phyloP scores from a whole-genome alignment of 2,329 filamentous ascomycete genomes.

The Pestalotiopsis sp. region DNA sequence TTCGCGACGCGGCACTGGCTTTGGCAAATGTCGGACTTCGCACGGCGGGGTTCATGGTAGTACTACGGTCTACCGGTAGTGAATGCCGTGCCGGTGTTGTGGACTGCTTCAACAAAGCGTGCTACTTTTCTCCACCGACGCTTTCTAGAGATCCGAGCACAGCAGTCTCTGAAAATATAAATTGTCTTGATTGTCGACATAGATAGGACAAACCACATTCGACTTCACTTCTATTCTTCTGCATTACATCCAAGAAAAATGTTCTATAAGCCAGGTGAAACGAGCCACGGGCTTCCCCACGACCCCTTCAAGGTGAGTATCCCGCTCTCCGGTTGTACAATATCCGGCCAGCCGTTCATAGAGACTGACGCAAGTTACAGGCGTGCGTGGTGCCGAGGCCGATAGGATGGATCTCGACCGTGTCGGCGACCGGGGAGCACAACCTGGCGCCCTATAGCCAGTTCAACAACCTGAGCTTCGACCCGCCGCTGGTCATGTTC shows the following conservation, averaged over 20 bases:
- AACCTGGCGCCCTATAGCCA: slow-evolving; percentile 65
- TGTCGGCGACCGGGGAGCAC: slow-evolving; percentile 45
- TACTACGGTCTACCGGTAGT: not conserved
- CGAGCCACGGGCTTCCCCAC: slow-evolving; percentile 11
- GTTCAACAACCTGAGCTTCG: slow-evolving; percentile 66
- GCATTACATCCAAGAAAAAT: not conserved
- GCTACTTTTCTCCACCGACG: not conserved
- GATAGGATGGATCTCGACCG: slow-evolving; percentile 65
- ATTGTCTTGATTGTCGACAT: not conserved
- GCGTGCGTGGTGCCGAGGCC: slow-evolving; percentile 62
- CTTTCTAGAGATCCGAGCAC: not conserved
- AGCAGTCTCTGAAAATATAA: not conserved
- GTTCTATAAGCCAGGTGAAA: slow-evolving; percentile 15
- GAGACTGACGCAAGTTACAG: slow-evolving; percentile 17
- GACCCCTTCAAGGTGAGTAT: slow-evolving; percentile 27
- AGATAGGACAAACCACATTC: not conserved
- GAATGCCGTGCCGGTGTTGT: not conserved
- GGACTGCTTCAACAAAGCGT: not conserved
- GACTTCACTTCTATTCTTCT: no score
- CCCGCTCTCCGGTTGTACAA: not conserved
- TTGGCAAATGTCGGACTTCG: no score
- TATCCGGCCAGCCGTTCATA: no score
- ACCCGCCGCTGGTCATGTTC: slow-evolving; percentile 67
- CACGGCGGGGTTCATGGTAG: no score
- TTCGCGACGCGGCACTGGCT: no score